Base-by-base conservation (phyloP, 2,329 filamentous ascomycete genomes). In the Penicillium sp. region DNA sequence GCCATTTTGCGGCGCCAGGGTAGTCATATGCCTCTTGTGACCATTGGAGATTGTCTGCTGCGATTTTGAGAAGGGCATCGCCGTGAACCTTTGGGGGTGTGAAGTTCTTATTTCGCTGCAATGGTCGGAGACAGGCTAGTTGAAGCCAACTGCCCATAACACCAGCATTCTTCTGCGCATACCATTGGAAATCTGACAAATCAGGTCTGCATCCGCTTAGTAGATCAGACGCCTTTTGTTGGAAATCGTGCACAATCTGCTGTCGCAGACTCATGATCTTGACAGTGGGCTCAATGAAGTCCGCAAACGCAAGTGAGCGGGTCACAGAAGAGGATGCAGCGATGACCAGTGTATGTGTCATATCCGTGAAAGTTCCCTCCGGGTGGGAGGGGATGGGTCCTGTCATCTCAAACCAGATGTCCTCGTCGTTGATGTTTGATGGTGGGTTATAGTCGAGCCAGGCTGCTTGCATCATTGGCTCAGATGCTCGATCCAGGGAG, bases 381-480 rank as follows among this genome's bases (percentile, higher is more conserved):
- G 58, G 59, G 10, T 58, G 59, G 43, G 58, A 52, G 29, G 48
- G 51, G 4, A 61, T 46, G 2, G 56, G 59, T 2, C 43, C 49
- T n/a, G 62, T 48, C 62, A 68, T 67, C 40, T 52, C 51, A 34
- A 64, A 65, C 50, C 53, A 58, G n/a, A 70, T 59, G 31, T 69
- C 67, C 11, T 64, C 61, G 44, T 71, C 67, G 29, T 69, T 69
- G 51, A 68, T 60, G 36, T 70, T 70, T 4, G 60, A 52, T 5
- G 66, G 67, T 3, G 42, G 58, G 36, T 69, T 61, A 11, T 62
- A 60, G 32, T 67, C 49, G 11, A 71, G 46, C 67, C 68, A 72
- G 13, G 47, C 58, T 5, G 62, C 59, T 52, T 64, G 65, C 60
- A 72, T 70, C 66, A 72, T 71, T n/a, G 67, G 68, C 36, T 70